These are phyloP conservation scores for Lepiota brunneoincarnata DNA, from an alignment of 768 basidiomycete species.

Conservation along the genomic window DNA sequence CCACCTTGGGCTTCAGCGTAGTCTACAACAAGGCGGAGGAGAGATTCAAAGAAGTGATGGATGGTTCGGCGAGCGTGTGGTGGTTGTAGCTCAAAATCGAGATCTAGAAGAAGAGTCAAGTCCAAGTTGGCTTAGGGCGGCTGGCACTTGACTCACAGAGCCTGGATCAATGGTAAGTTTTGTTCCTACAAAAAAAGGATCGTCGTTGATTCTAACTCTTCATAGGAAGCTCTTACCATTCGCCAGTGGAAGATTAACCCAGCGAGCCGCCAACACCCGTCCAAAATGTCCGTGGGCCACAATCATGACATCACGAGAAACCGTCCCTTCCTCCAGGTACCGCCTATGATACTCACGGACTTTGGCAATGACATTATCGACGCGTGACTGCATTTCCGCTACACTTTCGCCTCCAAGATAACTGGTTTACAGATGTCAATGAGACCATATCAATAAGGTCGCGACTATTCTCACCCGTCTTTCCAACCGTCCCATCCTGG, in stretches of 20 bases:
- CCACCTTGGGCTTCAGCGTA: background rate
- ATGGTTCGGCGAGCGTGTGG: slow-evolving; percentile 71
- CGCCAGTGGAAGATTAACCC: slow-evolving; percentile 67
- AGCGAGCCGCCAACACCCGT: slow-evolving; percentile 75
- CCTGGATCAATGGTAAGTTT: slow-evolving; percentile 14
- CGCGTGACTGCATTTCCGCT: slow-evolving; percentile 74
- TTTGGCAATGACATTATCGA: slow-evolving; percentile 73
- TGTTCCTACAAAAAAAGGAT: slow-evolving; percentile 7
- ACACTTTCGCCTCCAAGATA: slow-evolving; percentile 89
- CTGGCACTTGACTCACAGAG: slow-evolving; percentile 9
- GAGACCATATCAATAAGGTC: background rate
- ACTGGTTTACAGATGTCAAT: slow-evolving; percentile 29
- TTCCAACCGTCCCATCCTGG: slow-evolving; percentile 80
- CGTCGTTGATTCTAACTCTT: background rate
- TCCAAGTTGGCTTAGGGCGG: background rate
- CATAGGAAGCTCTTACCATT: slow-evolving; percentile 38
- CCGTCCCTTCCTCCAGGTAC: slow-evolving; percentile 64
- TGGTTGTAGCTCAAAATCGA: slow-evolving; percentile 86
- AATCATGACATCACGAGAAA: slow-evolving; percentile 79
- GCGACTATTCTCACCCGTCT: slow-evolving; percentile 56
- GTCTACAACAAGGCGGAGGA: slow-evolving; percentile 28
- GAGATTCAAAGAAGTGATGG: slow-evolving; percentile 71
- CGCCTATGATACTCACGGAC: slow-evolving; percentile 70
- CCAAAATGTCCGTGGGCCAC: slow-evolving; percentile 89
- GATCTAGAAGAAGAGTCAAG: slow-evolving; percentile 54